A percentile compares a stretch with the other conserved stretches of the same genome.
Evolutionary conservation across 495 filamentous ascomycete genomes (phyloP).

Genomic region (Lasiosphaeria ovina): DNA sequence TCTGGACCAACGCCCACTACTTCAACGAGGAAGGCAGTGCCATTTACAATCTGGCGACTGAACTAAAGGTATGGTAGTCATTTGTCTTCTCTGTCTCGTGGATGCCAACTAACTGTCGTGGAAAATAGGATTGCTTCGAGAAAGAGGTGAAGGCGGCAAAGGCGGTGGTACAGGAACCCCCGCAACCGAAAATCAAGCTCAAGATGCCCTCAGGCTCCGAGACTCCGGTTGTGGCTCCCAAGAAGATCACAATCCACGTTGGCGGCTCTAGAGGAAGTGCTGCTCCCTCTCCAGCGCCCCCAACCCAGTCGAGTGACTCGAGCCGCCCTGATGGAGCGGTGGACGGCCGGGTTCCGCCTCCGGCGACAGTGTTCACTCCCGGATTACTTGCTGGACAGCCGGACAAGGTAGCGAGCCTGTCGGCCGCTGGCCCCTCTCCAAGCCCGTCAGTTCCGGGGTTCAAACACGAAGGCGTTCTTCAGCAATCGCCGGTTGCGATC

Average conservation of each 20-base stretch:
- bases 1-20: slow-evolving; percentile 81
- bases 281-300: slow-evolving; percentile 55
- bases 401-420: slow-evolving; percentile 45
- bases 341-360: slow-evolving; percentile 27
- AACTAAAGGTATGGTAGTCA: slow-evolving; percentile 62
- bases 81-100: not conserved
- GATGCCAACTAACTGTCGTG: not conserved
- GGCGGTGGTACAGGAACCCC: slow-evolving; percentile 57
- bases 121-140: slow-evolving; percentile 59
- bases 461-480: slow-evolving; percentile 44
- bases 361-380: slow-evolving; percentile 18
- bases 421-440: slow-evolving; percentile 46
- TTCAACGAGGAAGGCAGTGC: slow-evolving; percentile 90
- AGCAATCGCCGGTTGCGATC: slow-evolving; percentile 35
- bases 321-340: slow-evolving; percentile 24
- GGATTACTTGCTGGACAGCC: slow-evolving; percentile 28
- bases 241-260: slow-evolving; percentile 57
- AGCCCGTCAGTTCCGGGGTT: slow-evolving; percentile 41
- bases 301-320: slow-evolving; percentile 38
- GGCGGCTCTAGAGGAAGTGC: slow-evolving; percentile 49
- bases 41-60: slow-evolving; percentile 66
- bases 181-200: slow-evolving; percentile 73
- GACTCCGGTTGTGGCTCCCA: slow-evolving; percentile 33
- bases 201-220: slow-evolving; percentile 53
- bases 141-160: slow-evolving; percentile 67